Evolutionary conservation across 2,329 filamentous ascomycete species (phyloP).

Genomic region (Xylaria sp.): DNA sequence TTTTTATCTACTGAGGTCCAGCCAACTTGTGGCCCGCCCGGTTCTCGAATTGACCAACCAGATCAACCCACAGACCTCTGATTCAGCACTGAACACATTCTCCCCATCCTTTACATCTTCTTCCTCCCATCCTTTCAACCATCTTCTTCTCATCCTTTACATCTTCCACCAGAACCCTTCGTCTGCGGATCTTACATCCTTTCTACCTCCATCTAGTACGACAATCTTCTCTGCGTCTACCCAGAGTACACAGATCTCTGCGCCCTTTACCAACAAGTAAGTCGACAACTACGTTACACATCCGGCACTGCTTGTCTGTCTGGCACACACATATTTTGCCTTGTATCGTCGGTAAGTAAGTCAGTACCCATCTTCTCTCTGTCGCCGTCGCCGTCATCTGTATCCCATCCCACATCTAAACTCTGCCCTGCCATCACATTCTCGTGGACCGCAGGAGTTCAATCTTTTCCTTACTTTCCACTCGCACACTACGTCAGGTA

Average conservation of each 20-base stretch:
- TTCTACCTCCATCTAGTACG: background rate
- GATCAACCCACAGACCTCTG: constrained; percentile 6
- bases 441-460: background rate
- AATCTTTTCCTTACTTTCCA: background rate
- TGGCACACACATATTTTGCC: background rate
- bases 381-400: background rate
- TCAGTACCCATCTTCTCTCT: background rate
- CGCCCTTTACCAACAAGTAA: background rate
- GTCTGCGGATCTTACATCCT: constrained; percentile 1
- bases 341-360: constrained; percentile 7
- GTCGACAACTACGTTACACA: background rate
- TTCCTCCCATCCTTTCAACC: no score
- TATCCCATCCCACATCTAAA: background rate
- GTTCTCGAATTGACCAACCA: background rate
- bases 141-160: background rate
- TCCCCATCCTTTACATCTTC: background rate
- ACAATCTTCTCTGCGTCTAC: background rate
- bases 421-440: background rate
- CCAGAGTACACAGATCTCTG: background rate
- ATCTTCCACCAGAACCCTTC: background rate
- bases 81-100: background rate
- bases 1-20: constrained; percentile 8
- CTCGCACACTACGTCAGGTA: background rate
- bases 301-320: no score
- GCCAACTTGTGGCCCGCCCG: background rate